Base-by-base conservation (phyloP, 805 yeast genomes). In the Saturnispora silvae region DNA sequence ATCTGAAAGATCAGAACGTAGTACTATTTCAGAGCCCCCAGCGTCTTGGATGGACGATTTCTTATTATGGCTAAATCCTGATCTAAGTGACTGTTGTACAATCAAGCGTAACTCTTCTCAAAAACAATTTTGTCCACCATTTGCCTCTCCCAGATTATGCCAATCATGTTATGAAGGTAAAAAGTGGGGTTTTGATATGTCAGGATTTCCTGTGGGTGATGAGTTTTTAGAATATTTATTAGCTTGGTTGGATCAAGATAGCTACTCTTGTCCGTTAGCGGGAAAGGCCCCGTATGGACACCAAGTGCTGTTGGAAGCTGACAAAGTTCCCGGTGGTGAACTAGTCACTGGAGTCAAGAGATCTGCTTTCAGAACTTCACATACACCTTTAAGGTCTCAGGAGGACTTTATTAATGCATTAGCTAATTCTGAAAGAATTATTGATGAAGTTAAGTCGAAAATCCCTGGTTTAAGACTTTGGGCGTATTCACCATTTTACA, bases 31-130 rank as follows among this genome's bases (percentile, higher is more conserved):
- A 1, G 92, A 84, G 32, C 95, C 97, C 0, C 72, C 84, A 2
- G 78, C 96, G 1, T 81, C 81, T 46, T 89, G 97, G 97, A 62
- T 87, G 35, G 98, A 89, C 58, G 96, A 92, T 53, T 89, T 75
- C 51, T 65, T 89, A 43, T 68, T 77, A 26, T 89, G 89, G 81
- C 61, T 87, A 42, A 86, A 86, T 50, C 98, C 98, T 0, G 72
- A 72, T 29, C 64, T 87, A 33, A 89, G 79, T 45, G 81, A 81
- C 43, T 89, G 98, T 57, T 89, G 98, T 52, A 63, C 89, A 19
- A 57, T 78, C 30, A 73, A 70, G 45, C 80, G 78, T 48, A 35
- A 34, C 20, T 62, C 63, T 17, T 11, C 34, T 2, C 27, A 20
- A 26, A 60, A 64, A 3, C 79, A 79, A 40, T 69, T 78, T 33